Evolutionary conservation across 306 rosid genomes (phyloP).

Genomic region (Medicago ruthenica): DNA sequence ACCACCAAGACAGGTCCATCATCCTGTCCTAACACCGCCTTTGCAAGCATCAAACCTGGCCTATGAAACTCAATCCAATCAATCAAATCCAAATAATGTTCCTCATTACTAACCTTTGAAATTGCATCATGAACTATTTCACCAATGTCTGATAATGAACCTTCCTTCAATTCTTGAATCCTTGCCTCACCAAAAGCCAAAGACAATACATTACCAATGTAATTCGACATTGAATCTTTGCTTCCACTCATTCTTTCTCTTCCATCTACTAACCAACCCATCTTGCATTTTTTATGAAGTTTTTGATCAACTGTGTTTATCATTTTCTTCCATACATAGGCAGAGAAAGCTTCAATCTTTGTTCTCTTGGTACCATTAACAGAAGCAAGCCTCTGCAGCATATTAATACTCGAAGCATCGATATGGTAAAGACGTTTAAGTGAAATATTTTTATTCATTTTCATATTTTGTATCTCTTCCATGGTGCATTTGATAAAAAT

Average conservation of each 20-base stretch:
- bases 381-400: slow-evolving; percentile 68
- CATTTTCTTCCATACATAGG: slow-evolving; percentile 80
- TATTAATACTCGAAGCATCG: slow-evolving; percentile 55
- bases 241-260: slow-evolving; percentile 50
- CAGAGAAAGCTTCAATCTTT: slow-evolving; percentile 85
- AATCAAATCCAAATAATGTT: slow-evolving; percentile 77
- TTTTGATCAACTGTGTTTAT: slow-evolving; percentile 49
- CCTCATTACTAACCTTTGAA: slow-evolving; percentile 65
- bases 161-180: slow-evolving; percentile 54
- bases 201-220: slow-evolving; percentile 80
- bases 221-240: slow-evolving; percentile 62
- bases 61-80: slow-evolving; percentile 86
- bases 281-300: slow-evolving; percentile 57
- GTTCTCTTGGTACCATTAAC: slow-evolving; percentile 58
- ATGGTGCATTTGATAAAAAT: slow-evolving; percentile 70
- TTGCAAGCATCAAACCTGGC: slow-evolving; percentile 82
- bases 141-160: slow-evolving; percentile 57
- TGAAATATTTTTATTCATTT: slow-evolving; percentile 45
- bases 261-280: slow-evolving; percentile 94
- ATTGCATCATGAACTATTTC: slow-evolving; percentile 65
- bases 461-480: slow-evolving; percentile 73
- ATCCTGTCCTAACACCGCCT: slow-evolving; percentile 62
- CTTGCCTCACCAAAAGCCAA: slow-evolving; percentile 72
- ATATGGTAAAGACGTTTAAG: slow-evolving; percentile 73
- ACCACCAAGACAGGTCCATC: slow-evolving; percentile 53